Percentiles rank a stretch among this genome's conserved stretches.
phyloP scores from a whole-genome alignment of 2,329 filamentous ascomycete genomes.

The Lachnellula hyalina region DNA sequence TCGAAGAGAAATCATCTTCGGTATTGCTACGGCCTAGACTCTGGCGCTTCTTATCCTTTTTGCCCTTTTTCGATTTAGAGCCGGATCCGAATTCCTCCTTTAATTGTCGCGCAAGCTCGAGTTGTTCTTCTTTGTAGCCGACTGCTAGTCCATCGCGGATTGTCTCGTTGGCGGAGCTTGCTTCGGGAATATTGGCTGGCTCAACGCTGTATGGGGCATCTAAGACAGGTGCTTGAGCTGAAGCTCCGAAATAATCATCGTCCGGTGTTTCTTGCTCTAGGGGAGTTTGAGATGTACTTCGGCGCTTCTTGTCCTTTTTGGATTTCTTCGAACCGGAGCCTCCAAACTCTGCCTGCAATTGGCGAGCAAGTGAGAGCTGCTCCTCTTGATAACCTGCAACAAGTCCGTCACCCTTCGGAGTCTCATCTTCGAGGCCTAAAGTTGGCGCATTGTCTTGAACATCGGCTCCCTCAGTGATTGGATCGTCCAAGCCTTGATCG shows the following conservation, averaged over 20 bases:
- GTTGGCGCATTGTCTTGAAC: not conserved
- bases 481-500: not conserved
- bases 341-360: conserved; percentile 25
- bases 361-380: conserved; percentile 25
- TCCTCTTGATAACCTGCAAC: conserved; percentile 24
- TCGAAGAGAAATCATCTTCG: conserved; percentile 15
- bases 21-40: conserved; percentile 13
- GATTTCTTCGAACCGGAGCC: conserved; percentile 32
- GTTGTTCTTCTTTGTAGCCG: conserved; percentile 24
- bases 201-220: conserved; percentile 6
- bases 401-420: conserved; percentile 15
- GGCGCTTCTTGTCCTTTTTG: conserved; percentile 34
- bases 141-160: conserved; percentile 15
- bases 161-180: not conserved
- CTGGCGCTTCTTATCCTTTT: conserved; percentile 32
- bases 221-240: conserved; percentile 4
- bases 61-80: conserved; percentile 36
- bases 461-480: not conserved
- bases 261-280: conserved; percentile 9
- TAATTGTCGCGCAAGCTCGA: conserved; percentile 24
- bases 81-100: conserved; percentile 25
- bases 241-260: conserved; percentile 17
- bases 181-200: conserved; percentile 2
- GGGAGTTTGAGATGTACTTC: conserved; percentile 23
- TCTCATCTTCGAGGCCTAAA: not conserved